Base-by-base conservation (phyloP, 176 grass and related monocot genomes). In the Paspalum notatum region DNA sequence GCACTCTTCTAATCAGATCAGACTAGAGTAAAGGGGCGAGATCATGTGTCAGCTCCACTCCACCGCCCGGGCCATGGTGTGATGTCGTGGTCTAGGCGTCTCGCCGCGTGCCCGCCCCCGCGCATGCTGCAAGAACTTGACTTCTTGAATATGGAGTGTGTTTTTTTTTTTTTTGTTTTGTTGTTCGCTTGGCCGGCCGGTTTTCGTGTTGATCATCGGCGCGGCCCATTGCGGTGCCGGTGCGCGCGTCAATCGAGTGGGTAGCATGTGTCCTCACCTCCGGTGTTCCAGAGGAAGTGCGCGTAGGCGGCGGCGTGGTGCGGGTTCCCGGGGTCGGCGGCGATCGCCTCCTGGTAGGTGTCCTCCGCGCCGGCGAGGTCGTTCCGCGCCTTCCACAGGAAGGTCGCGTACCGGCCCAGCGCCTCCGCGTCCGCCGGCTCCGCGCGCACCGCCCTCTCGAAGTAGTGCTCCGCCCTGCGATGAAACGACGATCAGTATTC, bases 221-320 rank as follows among this genome's bases (percentile, higher is more conserved):
- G 47, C 50, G 75, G 75, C 76, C 76, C 22, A 66, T 24, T 9
- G 68, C 40, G 17, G 76, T 71, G 55, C 54, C 53, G 9, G 21
- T 20, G 60, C 9, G 25, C 39, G 71, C 72, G 66, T 89, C 83
- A 90, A 24, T 90, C 84, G 75, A 89, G 62, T 18, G 90, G 90
- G 81, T 81, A 98, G 77, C 95, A 98, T 32, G 95, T 98, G 14
- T 98, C 95, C 26, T 94, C 92, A 18, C 92, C 95, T 57, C 95
- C 95, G 80, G 92, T 98, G 92, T 87, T 98, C 92, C 95, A 98
- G 68, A 98, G 77, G 88, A 95, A 98, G 77, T 95, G 92, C 38
- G 95, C 92, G 82, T 98, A 98, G 22, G 81, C 85, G 12, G 92
- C 92, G 25, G 92, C 86, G 76, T 93, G 75, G 80, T 76, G 78